These are phyloP conservation scores for Tubosaeta brunneosetosa DNA, from an alignment of 768 basidiomycete species.

Conservation along the genomic window DNA sequence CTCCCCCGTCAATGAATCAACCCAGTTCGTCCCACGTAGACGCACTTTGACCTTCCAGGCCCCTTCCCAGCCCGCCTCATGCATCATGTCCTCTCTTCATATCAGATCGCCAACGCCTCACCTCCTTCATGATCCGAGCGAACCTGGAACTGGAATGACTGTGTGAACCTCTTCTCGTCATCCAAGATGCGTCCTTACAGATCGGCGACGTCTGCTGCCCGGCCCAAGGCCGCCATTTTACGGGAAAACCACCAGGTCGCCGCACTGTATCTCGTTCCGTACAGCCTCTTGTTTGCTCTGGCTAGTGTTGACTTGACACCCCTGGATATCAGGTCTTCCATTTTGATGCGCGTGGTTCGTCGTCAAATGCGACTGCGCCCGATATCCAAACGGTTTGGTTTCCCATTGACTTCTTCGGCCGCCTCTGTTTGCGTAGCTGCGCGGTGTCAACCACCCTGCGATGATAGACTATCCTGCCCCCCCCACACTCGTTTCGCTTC, in stretches of 20 bases:
- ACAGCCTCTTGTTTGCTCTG: slow-evolving; percentile 24
- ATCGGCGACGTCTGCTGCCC: slow-evolving; percentile 7
- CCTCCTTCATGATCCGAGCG: slow-evolving; percentile 28
- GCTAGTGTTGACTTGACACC: slow-evolving; percentile 13
- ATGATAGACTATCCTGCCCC: slow-evolving; percentile 2
- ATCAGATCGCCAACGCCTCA: slow-evolving; percentile 31
- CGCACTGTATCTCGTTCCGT: slow-evolving; percentile 9
- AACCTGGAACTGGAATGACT: slow-evolving; percentile 18
- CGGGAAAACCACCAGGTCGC: slow-evolving; percentile 12
- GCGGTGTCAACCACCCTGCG: neutral
- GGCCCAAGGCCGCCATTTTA: slow-evolving; percentile 10
- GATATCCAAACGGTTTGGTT: slow-evolving; percentile 21
- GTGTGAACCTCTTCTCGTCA: slow-evolving; percentile 19
- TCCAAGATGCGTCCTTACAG: slow-evolving; percentile 9
- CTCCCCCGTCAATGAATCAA: neutral
- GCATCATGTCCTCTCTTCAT: slow-evolving; percentile 29
- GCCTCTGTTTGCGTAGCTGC: slow-evolving; percentile 2
- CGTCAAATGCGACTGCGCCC: slow-evolving; percentile 30
- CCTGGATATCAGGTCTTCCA: slow-evolving; percentile 31
- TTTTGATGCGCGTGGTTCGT: slow-evolving; percentile 35
- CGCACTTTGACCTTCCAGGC: neutral
- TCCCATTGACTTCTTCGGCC: slow-evolving; percentile 2
- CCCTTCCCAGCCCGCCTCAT: slow-evolving; percentile 19
- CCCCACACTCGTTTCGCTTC: slow-evolving; percentile 8
- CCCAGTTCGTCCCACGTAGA: neutral